Conservation (phyloP, 1,284 basidiomycete genomes). For the Ustilago hordei region DNA sequence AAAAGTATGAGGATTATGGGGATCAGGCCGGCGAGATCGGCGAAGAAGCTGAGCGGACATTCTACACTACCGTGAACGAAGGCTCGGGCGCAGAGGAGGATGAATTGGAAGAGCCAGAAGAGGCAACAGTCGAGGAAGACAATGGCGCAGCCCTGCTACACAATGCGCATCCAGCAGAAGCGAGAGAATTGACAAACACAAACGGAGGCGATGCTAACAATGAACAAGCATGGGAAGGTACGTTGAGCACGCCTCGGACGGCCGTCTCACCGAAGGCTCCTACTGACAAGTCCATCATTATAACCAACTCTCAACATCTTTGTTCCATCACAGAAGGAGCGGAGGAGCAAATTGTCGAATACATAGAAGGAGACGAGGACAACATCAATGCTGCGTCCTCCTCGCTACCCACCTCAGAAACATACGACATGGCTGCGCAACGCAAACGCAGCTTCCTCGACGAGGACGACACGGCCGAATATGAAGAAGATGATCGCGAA, state of each 20-base stretch:
- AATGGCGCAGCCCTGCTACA: constrained; percentile 6
- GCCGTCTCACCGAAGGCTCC: not conserved
- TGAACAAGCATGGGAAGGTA: constrained; percentile 32
- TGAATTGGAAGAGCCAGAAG: constrained; percentile 32
- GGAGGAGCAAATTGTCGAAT: constrained; percentile 55
- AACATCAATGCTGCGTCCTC: constrained; percentile 1
- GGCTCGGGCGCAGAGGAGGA: constrained; percentile 37
- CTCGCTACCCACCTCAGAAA: constrained; percentile 8
- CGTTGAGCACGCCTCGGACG: not conserved
- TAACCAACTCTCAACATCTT: not conserved
- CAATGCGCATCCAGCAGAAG: constrained; percentile 11
- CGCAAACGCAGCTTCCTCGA: constrained; percentile 38
- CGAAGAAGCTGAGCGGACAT: constrained; percentile 39
- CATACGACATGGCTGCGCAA: constrained; percentile 12
- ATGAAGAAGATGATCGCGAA: constrained; percentile 36
- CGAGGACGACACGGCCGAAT: constrained; percentile 27
- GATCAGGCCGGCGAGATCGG: constrained; percentile 10
- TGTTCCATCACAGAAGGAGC: constrained; percentile 14
- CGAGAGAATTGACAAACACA: constrained; percentile 11
- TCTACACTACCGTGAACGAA: constrained; percentile 37
- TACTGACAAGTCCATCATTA: constrained; percentile 4
- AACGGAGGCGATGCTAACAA: constrained; percentile 12
- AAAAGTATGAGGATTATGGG: constrained; percentile 18
- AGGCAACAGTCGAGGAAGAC: constrained; percentile 1
- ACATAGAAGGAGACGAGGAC: constrained; percentile 35